Percentiles rank a stretch among this genome's conserved stretches.
These are phyloP conservation scores for Aureobasidium lini DNA, from an alignment of 2,329 filamentous ascomycete genomes.

Conservation along the genomic window DNA sequence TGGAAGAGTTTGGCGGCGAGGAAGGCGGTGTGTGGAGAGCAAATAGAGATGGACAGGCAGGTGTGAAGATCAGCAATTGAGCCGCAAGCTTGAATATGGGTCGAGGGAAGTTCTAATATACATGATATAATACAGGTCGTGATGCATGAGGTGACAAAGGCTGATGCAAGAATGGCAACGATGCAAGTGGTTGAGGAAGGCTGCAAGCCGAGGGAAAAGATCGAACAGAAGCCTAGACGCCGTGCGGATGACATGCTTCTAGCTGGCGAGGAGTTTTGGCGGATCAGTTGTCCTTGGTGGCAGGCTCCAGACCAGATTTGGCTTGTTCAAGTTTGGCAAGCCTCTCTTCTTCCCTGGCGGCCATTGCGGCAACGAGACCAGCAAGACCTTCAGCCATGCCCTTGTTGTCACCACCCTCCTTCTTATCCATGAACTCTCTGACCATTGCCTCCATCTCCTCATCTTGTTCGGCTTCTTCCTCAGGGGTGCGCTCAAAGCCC, in stretches of 20 bases:
- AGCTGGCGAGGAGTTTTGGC: too few species aligned
- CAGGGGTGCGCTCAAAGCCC: conserved; percentile 39
- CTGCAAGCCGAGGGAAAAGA: too few species aligned
- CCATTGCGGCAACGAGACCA: conserved; percentile 7
- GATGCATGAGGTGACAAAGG: conserved; percentile 14
- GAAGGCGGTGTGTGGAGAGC: conserved; percentile 77
- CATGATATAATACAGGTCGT: conserved; percentile 20
- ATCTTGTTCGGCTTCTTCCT: conserved; percentile 44
- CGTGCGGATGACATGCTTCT: too few species aligned
- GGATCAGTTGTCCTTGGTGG: background rate
- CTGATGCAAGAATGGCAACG: too few species aligned
- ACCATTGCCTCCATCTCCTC: conserved; percentile 49
- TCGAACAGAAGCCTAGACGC: too few species aligned
- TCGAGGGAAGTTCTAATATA: background rate
- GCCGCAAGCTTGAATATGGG: background rate
- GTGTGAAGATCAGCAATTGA: conserved; percentile 36
- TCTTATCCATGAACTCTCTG: conserved; percentile 40
- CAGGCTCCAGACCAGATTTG: background rate
- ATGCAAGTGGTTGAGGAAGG: background rate
- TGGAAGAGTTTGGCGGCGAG: conserved; percentile 74
- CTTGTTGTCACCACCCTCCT: conserved; percentile 37
- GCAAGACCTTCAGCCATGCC: conserved; percentile 22
- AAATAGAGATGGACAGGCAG: conserved; percentile 66
- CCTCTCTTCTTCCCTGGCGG: conserved; percentile 24
- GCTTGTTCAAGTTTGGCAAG: conserved; percentile 19